Evolutionary conservation across 2,329 filamentous ascomycete genomes (phyloP), one percentile per base, ranked within the genome.

Genomic region (Colletotrichum eremochloae): DNA sequence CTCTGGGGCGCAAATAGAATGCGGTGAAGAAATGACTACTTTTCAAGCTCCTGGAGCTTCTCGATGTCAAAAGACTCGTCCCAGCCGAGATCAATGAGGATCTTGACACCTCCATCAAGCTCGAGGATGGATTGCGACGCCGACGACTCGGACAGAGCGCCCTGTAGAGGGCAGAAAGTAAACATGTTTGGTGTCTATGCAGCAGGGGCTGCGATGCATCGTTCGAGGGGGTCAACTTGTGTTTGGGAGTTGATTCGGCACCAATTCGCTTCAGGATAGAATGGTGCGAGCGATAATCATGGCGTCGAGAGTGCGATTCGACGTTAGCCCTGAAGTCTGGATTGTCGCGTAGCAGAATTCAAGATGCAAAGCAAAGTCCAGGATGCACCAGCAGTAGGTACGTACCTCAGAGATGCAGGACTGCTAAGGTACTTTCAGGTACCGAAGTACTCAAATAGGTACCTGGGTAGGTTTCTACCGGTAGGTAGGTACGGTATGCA

Each of bases 71-170:
- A 98, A 2, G 89, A 89, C 80, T 97, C 94, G 80, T 98, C 95
- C 96, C 96, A 99, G 72, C 96, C 96, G 56, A 98, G 92, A 80
- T 98, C 96, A 48, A 99, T 90, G 66, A 99, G 88, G 64, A 99
- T 91, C 82, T 98, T 98, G 84, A 99, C 93, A 71, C 96, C 96
- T 75, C 96, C 96, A 84, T 99, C 96, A 68, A 99, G 92, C 85
- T 98, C 96, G 60, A 99, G 86, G 46, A 99, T 90, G n/a, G 96
- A 98, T 81, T 98, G 95, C 75, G 95, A 97, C 55, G 96, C 95
- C 71, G 91, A 87, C 58, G 94, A 96, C 76, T 93, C 90, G 63
- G 94, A 95, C 79, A 97, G 94, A 73, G 96, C 96, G 80, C 96
- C 96, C 77, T 97, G 92, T 70, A 99, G 87, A 58, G 96, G 92